Percentiles rank a stretch among this genome's conserved stretches.
Evolutionary conservation across 2,329 filamentous ascomycete species (phyloP).

Genomic region (Fusarium sp.): DNA sequence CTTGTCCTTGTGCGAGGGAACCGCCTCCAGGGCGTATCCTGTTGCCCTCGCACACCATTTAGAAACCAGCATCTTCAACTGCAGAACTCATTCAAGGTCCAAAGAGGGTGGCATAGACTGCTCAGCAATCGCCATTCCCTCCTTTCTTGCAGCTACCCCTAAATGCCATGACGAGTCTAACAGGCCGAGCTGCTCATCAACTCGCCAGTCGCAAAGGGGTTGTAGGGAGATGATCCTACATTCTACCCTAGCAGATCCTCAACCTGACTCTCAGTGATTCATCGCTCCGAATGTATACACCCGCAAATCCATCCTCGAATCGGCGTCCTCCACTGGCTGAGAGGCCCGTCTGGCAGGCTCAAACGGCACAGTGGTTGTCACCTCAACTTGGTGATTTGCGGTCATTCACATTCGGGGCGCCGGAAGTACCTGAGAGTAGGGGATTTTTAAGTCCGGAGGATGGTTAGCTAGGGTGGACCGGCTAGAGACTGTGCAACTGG

Average conservation of each 20-base stretch:
- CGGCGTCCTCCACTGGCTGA: conserved; percentile 38
- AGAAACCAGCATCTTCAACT: conserved; percentile 54
- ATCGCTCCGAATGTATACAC: conserved; percentile 27
- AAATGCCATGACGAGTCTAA: conserved; percentile 8
- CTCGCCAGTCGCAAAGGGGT: conserved; percentile 26
- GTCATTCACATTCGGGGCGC: conserved; percentile 22
- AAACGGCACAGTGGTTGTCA: conserved; percentile 22
- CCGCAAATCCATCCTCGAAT: conserved; percentile 36
- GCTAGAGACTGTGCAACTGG: conserved; percentile 44
- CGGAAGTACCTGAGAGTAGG: conserved; percentile 2
- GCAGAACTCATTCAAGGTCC: conserved; percentile 33
- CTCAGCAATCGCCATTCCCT: conserved; percentile 41
- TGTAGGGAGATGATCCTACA: conserved; percentile 50
- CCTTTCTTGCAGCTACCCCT: conserved; percentile 36
- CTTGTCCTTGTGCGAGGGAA: conserved; percentile 52
- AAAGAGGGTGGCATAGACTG: conserved; percentile 36
- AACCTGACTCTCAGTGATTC: conserved; percentile 19
- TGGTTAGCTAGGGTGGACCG: conserved; percentile 35
- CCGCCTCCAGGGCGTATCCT: conserved; percentile 50
- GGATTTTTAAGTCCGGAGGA: conserved; percentile 13
- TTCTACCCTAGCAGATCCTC: conserved; percentile 40
- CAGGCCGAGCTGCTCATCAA: conserved; percentile 39
- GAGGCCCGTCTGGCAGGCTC: conserved; percentile 47
- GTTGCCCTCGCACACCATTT: conserved; percentile 45
- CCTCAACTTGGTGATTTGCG: conserved; percentile 38